Evolutionary conservation across 2,329 filamentous ascomycete genomes (phyloP).

Genomic region (Exophiala bonariae): DNA sequence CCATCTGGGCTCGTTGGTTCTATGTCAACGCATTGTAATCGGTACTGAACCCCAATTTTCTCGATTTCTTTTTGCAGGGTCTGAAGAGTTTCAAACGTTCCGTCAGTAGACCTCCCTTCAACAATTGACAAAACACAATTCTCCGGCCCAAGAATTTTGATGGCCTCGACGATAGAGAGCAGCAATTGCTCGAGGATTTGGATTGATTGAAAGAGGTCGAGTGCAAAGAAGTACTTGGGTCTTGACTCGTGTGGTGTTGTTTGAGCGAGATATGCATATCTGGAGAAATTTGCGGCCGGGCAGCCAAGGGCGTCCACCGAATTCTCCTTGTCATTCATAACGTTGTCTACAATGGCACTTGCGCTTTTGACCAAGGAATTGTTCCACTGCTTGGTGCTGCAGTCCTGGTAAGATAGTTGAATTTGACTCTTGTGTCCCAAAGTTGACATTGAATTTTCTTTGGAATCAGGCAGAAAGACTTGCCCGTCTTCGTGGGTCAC

Average conservation of each 20-base stretch:
- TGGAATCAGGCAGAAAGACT: background rate
- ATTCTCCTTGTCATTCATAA: no score
- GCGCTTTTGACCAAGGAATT: background rate
- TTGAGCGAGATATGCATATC: slow-evolving; percentile 8
- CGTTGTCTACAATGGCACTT: background rate
- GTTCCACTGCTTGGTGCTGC: no score
- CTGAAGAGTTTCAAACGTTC: slow-evolving; percentile 52
- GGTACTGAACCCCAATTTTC: slow-evolving; percentile 27
- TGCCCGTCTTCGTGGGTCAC: no score
- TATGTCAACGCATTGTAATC: slow-evolving; percentile 38
- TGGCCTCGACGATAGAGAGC: slow-evolving; percentile 52
- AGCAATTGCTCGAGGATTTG: slow-evolving; percentile 52
- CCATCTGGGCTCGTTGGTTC: slow-evolving; percentile 40
- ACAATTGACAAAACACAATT: slow-evolving; percentile 57
- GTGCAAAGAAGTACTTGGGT: slow-evolving; percentile 51
- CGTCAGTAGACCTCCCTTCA: slow-evolving; percentile 57
- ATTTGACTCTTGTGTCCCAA: no score
- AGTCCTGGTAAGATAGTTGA: no score
- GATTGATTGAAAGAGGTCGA: slow-evolving; percentile 51
- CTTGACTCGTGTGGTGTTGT: background rate
- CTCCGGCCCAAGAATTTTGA: slow-evolving; percentile 51
- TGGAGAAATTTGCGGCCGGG: slow-evolving; percentile 2
- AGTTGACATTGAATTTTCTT: background rate
- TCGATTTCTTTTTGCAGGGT: slow-evolving; percentile 43
- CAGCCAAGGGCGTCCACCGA: slow-evolving; percentile 9